phyloP scores from a whole-genome alignment of 2,329 filamentous ascomycete species.

The Aspergillus bombycis region DNA sequence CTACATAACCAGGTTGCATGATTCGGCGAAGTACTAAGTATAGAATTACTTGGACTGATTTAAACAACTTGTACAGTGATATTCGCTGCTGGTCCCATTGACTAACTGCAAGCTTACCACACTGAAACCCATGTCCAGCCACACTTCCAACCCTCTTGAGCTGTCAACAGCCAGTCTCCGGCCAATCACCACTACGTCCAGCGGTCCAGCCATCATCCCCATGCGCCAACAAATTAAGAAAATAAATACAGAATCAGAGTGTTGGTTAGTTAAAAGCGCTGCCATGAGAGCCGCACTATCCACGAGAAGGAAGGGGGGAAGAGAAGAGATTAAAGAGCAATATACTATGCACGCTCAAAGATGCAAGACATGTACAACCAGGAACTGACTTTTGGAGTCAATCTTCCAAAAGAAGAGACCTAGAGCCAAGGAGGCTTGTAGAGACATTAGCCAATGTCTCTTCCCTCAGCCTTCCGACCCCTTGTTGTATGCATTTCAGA shows the following conservation, averaged over 20 bases:
- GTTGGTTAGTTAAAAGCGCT: neutral
- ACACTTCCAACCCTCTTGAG: neutral
- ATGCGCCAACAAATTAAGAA: constrained; percentile 10
- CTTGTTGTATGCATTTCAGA: constrained; percentile 25
- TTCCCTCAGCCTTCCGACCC: constrained; percentile 8
- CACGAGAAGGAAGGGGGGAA: constrained; percentile 26
- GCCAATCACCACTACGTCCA: neutral
- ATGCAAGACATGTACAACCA: constrained; percentile 36
- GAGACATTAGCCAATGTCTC: neutral
- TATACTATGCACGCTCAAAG: constrained; percentile 42
- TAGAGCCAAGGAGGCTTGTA: constrained; percentile 9
- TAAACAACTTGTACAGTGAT: neutral
- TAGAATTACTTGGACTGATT: neutral
- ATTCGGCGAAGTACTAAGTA: no score
- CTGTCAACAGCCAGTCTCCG: constrained; percentile 3
- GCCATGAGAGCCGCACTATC: neutral
- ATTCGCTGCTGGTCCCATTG: neutral
- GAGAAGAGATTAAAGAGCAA: constrained; percentile 27
- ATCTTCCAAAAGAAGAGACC: constrained; percentile 16
- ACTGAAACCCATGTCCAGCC: neutral
- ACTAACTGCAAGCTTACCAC: neutral
- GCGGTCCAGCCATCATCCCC: constrained; percentile 8
- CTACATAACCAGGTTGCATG: no score
- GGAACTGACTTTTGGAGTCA: constrained; percentile 28
- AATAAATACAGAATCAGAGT: constrained; percentile 12